Conservation (phyloP, 768 basidiomycete species). For the Xerocomellus dryophilus region DNA sequence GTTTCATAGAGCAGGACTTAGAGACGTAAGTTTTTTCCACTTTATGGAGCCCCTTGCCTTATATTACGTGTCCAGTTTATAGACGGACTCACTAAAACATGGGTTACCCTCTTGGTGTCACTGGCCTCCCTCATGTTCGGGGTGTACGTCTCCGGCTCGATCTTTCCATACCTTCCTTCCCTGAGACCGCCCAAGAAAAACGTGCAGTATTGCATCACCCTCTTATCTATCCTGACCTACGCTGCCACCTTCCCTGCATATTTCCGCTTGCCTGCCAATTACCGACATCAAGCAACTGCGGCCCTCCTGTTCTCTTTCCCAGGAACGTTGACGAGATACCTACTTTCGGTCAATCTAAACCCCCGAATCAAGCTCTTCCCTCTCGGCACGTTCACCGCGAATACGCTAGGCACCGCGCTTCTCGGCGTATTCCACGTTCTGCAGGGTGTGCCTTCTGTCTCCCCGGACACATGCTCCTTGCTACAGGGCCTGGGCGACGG, state of each 20-base stretch:
- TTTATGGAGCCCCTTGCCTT: neutral
- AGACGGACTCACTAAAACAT: constrained; percentile 78
- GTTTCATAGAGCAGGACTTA: constrained; percentile 59
- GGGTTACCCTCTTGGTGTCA: constrained; percentile 75
- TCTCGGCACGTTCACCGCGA: constrained; percentile 75
- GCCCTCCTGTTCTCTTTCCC: constrained; percentile 88
- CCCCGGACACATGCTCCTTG: constrained; percentile 60
- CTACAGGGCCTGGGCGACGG: constrained; percentile 86
- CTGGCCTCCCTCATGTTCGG: constrained; percentile 80
- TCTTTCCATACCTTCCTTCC: constrained; percentile 41
- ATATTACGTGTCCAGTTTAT: constrained; percentile 55
- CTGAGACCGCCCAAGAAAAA: constrained; percentile 41
- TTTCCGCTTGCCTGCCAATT: constrained; percentile 63
- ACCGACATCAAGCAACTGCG: constrained; percentile 79
- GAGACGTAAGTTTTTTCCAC: constrained; percentile 52
- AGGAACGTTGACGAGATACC: constrained; percentile 81
- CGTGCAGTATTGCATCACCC: constrained; percentile 50
- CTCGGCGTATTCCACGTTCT: constrained; percentile 71
- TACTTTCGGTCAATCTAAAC: constrained; percentile 74
- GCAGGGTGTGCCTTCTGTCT: constrained; percentile 48
- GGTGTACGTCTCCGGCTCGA: constrained; percentile 48
- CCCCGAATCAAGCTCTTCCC: constrained; percentile 58
- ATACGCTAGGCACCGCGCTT: constrained; percentile 78
- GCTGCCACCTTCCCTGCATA: constrained; percentile 75
- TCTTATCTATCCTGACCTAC: constrained; percentile 63